Percentiles rank a stretch among this genome's conserved stretches.
phyloP scores from a whole-genome alignment of 768 basidiomycete species.

The Pilatotrama ljubarskyi region DNA sequence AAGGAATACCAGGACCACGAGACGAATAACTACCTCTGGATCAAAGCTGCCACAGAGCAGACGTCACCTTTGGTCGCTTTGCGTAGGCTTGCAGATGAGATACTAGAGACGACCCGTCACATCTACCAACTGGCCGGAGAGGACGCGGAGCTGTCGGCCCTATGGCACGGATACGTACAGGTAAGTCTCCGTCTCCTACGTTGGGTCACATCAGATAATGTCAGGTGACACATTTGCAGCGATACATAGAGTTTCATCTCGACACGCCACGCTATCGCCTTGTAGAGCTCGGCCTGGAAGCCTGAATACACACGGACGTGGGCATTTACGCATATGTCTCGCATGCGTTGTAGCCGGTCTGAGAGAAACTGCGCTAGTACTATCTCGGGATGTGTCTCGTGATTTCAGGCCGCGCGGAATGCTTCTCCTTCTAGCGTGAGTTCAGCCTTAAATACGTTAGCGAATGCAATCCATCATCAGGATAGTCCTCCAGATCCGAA shows the following conservation, averaged over 20 bases:
- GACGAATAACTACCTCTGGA: constrained; percentile 4
- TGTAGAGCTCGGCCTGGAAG: not conserved
- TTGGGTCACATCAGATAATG: not conserved
- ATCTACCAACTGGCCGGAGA: not conserved
- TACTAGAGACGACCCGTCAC: not conserved
- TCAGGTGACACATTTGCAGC: not conserved
- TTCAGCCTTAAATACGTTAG: no score
- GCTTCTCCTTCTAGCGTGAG: no score
- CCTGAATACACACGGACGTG: no score
- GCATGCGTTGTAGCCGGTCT: no score
- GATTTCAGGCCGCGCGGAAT: no score
- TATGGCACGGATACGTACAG: not conserved
- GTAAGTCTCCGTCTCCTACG: not conserved
- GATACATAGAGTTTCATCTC: not conserved
- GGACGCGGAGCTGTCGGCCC: constrained; percentile 4
- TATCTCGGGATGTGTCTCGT: no score
- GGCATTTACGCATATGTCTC: no score
- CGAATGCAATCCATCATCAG: no score
- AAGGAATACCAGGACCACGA: constrained; percentile 8
- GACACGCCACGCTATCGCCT: not conserved
- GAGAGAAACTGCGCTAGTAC: no score
- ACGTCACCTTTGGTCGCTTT: not conserved
- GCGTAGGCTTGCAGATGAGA: not conserved
- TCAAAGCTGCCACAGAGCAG: not conserved
- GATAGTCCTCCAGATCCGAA: no score